Base-by-base conservation (phyloP, 1,284 basidiomycete species). In the Ceratobasidium sp. region DNA sequence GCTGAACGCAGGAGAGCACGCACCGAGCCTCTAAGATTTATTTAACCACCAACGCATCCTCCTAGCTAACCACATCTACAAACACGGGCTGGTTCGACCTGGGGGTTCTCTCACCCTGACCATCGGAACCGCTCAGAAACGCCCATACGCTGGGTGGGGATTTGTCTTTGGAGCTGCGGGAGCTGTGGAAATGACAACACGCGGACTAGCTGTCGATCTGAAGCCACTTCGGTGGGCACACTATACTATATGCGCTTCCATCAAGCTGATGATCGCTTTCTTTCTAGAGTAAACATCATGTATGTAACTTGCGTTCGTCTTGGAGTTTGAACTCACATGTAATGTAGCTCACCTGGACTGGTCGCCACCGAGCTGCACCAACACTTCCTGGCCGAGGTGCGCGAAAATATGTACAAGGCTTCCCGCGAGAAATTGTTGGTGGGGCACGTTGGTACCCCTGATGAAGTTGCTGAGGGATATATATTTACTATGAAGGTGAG, bases 401-500 rank as follows among this genome's bases (percentile, higher is more conserved):
- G 57, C 22, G 15, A 43, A 19, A 40, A 29, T 8, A 34, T 66
- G 37, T 66, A 54, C 19, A 40, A 69, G 46, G 19, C 46, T 25
- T 22, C 3, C 19, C 49, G 37, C 13, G 32, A 76, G 25, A 44
- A 56, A 8, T 40, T 59, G 22, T 40, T 51, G 9, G 52, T 76
- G 15, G 54, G 46, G 22, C 75, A 69, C 25, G n/a, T 62, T 43
- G 66, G 65, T 22, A 43, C 46, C 8, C 65, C 75, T 4, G 75
- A 57, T 29, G 75, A 76, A n/a, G 44, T 68, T n/a, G 66, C 75
- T 32, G 66, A 76, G n/a, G 75, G 65, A 11, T 76, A 69, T 57
- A 54, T 76, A 15, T 76, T 76, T 46, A n/a, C 66, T 25, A 76
- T 76, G 75, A 76, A 76, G 56, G 67, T 56, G 22, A 57, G 49